phyloP scores from a whole-genome alignment of 257 asterid genomes.

The Solanum gracilifrons region DNA sequence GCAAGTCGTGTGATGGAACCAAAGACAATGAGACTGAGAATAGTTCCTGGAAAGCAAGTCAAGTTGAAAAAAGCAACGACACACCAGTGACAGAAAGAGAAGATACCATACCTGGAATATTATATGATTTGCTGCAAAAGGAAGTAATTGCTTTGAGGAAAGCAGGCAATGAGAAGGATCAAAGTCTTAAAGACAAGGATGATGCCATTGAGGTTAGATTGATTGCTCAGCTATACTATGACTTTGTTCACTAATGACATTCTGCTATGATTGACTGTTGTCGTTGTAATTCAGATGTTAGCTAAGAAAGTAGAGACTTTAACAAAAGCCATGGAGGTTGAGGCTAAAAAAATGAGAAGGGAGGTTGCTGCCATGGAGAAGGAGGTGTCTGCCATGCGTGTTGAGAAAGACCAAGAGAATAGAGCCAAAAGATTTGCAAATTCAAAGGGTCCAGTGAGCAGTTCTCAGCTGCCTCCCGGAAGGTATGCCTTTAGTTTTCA shows the following conservation, averaged over 20 bases:
- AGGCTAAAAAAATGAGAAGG: constrained; percentile 95
- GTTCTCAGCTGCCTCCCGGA: constrained; percentile 67
- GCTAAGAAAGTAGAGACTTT: constrained; percentile 93
- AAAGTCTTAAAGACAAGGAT: constrained; percentile 93
- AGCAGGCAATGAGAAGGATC: constrained; percentile 93
- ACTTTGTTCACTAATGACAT: background rate
- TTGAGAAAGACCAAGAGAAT: constrained; percentile 79
- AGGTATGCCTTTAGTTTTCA: constrained; percentile 34
- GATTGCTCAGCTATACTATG: background rate
- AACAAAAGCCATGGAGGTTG: constrained; percentile 96
- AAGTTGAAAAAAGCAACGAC: constrained; percentile 53
- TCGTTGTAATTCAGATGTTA: constrained; percentile 44
- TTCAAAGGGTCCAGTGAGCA: constrained; percentile 49
- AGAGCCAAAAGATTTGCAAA: constrained; percentile 58
- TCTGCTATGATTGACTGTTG: background rate
- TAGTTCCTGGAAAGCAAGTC: constrained; percentile 56
- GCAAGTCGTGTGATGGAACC: constrained; percentile 83
- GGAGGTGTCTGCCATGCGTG: constrained; percentile 96
- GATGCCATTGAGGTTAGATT: constrained; percentile 81
- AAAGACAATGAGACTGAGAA: constrained; percentile 56
- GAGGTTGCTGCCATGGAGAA: constrained; percentile 98
- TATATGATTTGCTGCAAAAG: constrained; percentile 74
- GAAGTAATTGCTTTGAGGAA: constrained; percentile 78
- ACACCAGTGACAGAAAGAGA: constrained; percentile 45
- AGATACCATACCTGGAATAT: constrained; percentile 70